These are phyloP conservation scores for Phytomonas francai DNA, from an alignment of 208 protist genomes.

Conservation along the genomic window DNA sequence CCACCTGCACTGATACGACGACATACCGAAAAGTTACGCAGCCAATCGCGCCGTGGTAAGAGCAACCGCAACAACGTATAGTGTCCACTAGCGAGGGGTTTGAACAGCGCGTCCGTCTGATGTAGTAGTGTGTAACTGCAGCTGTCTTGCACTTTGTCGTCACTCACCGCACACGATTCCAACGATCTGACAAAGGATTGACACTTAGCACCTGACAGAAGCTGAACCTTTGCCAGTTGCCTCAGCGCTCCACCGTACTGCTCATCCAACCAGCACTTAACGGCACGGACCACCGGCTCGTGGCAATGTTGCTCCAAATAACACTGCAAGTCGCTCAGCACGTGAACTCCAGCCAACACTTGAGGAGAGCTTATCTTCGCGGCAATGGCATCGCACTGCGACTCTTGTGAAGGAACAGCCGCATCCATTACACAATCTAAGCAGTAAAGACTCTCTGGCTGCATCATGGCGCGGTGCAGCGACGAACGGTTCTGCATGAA, in stretches of 20 bases:
- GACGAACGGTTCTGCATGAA: conserved; percentile 33
- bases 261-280: conserved; percentile 30
- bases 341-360: neutral
- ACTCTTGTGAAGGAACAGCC: neutral
- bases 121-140: neutral
- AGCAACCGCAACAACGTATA: conserved; percentile 56
- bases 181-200: neutral
- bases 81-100: conserved; percentile 24
- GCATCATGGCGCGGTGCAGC: conserved; percentile 5
- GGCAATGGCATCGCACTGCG: neutral
- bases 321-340: conserved; percentile 14
- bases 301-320: conserved; percentile 28
- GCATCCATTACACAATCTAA: neutral
- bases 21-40: conserved; percentile 20
- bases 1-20: conserved; percentile 61
- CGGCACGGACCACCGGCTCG: conserved; percentile 17
- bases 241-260: conserved; percentile 21
- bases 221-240: neutral
- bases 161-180: neutral
- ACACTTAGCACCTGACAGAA: neutral
- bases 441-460: neutral
- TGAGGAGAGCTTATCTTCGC: neutral
- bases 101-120: neutral
- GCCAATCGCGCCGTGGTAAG: conserved; percentile 20
- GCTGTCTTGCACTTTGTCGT: neutral